Conservation (phyloP, 441 rosid genomes). For the Raphanus hybrid region DNA sequence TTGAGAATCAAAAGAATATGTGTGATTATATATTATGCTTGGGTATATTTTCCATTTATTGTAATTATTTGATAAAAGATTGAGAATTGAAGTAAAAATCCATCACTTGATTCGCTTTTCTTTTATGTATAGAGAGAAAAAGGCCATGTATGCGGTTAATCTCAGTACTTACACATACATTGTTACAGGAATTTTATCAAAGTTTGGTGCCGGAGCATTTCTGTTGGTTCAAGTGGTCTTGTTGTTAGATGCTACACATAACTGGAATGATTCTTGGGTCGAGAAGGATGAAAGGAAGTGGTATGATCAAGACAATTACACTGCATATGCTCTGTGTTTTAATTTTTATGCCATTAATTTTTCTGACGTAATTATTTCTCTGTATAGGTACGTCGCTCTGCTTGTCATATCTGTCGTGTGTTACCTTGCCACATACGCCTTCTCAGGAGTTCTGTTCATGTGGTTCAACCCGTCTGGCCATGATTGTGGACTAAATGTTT, state of each 20-base stretch:
- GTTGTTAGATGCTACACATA: conserved; percentile 80
- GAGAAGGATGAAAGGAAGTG: conserved; percentile 96
- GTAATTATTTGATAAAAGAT: too few relatives aligned
- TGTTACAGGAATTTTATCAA: conserved; percentile 75
- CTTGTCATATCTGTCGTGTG: conserved; percentile 80
- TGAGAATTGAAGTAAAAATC: background rate
- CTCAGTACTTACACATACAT: background rate
- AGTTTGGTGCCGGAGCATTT: conserved; percentile 93
- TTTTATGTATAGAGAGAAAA: background rate
- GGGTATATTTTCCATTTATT: background rate
- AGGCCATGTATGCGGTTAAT: conserved; percentile 11
- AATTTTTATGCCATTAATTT: too few relatives aligned
- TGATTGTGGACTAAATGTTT: conserved; percentile 91
- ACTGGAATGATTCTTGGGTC: conserved; percentile 98
- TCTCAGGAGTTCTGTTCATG: conserved; percentile 85
- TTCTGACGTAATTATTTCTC: background rate
- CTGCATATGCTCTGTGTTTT: too few relatives aligned
- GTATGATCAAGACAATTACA: too few relatives aligned
- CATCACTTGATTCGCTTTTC: background rate
- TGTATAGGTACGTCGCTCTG: conserved; percentile 81
- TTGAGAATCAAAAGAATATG: background rate
- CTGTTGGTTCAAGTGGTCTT: conserved; percentile 91
- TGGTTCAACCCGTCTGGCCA: conserved; percentile 98
- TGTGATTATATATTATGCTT: background rate
- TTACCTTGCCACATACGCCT: conserved; percentile 76